phyloP scores from a whole-genome alignment of 495 filamentous ascomycete species.

The Aspergillus cristatus region DNA sequence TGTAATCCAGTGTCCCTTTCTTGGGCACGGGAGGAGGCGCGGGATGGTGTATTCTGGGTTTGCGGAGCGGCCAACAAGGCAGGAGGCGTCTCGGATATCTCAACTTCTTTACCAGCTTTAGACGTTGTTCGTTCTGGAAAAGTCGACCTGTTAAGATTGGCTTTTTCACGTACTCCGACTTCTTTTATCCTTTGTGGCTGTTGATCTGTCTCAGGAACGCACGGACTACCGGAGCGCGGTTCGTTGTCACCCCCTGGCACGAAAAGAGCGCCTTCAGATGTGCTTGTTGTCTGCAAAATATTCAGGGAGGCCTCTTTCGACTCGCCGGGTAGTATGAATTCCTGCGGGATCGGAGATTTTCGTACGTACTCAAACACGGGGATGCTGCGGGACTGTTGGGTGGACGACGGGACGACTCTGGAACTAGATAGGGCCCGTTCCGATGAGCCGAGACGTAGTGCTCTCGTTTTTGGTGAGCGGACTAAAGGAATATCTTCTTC shows the following conservation, averaged over 20 bases:
- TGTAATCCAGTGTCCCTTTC: constrained; percentile 3
- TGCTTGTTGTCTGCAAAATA: too few species aligned
- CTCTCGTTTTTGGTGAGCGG: not conserved
- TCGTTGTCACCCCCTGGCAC: too few species aligned
- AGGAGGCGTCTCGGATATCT: constrained; percentile 22
- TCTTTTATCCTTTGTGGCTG: too few species aligned
- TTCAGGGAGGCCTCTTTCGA: not conserved
- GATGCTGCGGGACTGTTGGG: not conserved
- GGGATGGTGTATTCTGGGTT: constrained; percentile 1
- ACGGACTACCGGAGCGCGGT: too few species aligned
- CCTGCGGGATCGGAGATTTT: constrained; percentile 7
- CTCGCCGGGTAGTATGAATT: constrained; percentile 13
- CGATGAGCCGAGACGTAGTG: not conserved
- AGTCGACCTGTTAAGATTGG: not conserved
- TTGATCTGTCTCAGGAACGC: too few species aligned
- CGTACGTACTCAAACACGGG: constrained; percentile 4
- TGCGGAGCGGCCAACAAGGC: not conserved
- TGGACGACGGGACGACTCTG: not conserved
- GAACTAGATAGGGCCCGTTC: not conserved
- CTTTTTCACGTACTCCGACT: not conserved
- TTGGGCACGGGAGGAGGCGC: not conserved
- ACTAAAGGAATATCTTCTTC: not conserved
- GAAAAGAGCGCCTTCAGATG: too few species aligned
- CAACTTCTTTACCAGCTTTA: constrained; percentile 2
- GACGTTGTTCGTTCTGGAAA: too few species aligned